These are phyloP conservation scores for Thielaviopsis euricoi DNA, from an alignment of 2,329 filamentous ascomycete species.

Conservation along the genomic window DNA sequence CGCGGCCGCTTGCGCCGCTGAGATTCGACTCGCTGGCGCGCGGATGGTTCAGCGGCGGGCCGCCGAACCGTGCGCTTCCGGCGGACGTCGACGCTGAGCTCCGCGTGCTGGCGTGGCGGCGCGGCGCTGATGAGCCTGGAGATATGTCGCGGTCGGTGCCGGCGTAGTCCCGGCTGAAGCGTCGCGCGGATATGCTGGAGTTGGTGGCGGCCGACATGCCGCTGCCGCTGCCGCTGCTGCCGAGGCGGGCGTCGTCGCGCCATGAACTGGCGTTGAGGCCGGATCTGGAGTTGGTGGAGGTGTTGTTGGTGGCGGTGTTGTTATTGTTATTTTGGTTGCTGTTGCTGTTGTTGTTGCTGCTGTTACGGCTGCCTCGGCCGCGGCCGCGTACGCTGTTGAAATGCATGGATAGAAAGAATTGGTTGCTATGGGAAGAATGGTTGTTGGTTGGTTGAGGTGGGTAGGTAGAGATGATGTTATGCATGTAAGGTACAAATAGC, in stretches of 20 bases:
- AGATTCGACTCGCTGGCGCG: not conserved
- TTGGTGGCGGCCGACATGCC: not conserved
- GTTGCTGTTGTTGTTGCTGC: too few species aligned
- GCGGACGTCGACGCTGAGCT: not conserved
- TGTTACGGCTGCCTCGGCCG: too few species aligned
- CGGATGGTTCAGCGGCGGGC: too few species aligned
- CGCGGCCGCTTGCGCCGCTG: slow-evolving; percentile 13
- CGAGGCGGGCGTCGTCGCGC: not conserved
- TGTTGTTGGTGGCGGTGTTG: not conserved
- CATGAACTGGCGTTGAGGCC: not conserved
- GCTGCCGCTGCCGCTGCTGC: slow-evolving; percentile 1
- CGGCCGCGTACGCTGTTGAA: not conserved
- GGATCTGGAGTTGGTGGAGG: not conserved
- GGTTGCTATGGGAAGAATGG: not conserved
- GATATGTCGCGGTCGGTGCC: slow-evolving; percentile 9
- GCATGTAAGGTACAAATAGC: too few species aligned
- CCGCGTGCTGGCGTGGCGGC: not conserved
- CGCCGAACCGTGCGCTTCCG: not conserved
- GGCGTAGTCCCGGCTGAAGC: slow-evolving; percentile 2
- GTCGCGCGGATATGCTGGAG: not conserved
- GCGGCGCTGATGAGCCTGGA: not conserved
- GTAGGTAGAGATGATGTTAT: too few species aligned
- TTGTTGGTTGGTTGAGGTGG: too few species aligned
- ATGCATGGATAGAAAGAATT: not conserved
- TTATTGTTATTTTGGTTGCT: not conserved